Conservation (phyloP, 495 filamentous ascomycete genomes). For the Echria macrotheca region DNA sequence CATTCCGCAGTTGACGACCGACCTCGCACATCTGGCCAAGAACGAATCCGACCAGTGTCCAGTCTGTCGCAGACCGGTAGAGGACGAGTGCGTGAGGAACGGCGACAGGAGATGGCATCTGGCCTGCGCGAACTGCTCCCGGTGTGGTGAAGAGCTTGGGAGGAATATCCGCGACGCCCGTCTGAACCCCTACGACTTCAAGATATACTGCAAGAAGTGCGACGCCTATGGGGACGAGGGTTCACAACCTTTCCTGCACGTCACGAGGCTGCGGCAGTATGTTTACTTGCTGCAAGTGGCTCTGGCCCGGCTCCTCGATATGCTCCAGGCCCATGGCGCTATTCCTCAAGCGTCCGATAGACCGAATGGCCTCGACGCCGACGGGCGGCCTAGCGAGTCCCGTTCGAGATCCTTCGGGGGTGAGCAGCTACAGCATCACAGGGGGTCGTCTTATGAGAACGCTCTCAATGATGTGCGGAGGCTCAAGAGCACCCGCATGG, state of each 20-base stretch:
- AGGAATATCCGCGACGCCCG: constrained; percentile 56
- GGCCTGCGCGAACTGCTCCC: constrained; percentile 68
- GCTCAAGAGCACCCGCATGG: constrained; percentile 85
- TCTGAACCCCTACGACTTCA: constrained; percentile 59
- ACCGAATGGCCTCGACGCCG: constrained; percentile 60
- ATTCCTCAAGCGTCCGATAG: constrained; percentile 75
- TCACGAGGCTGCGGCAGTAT: constrained; percentile 86
- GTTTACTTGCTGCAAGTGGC: constrained; percentile 89
- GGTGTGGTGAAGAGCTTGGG: constrained; percentile 69
- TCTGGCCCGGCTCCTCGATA: constrained; percentile 81
- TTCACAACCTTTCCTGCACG: constrained; percentile 47
- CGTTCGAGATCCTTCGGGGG: constrained; percentile 71
- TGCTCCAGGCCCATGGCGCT: constrained; percentile 74
- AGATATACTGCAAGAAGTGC: constrained; percentile 65
- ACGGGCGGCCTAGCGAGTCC: constrained; percentile 49
- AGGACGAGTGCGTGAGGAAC: constrained; percentile 78
- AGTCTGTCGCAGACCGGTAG: constrained; percentile 77
- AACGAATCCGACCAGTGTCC: constrained; percentile 76
- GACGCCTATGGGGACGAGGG: constrained; percentile 28
- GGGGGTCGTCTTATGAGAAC: constrained; percentile 83
- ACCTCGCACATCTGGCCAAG: constrained; percentile 67
- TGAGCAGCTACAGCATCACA: constrained; percentile 48
- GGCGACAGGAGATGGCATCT: constrained; percentile 78
- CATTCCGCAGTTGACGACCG: constrained; percentile 66
- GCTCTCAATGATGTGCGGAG: constrained; percentile 92